Percentiles rank a stretch among this genome's conserved stretches.
These are phyloP conservation scores for Alternaria ventricosa DNA, from an alignment of 2,329 filamentous ascomycete species.

Conservation along the genomic window DNA sequence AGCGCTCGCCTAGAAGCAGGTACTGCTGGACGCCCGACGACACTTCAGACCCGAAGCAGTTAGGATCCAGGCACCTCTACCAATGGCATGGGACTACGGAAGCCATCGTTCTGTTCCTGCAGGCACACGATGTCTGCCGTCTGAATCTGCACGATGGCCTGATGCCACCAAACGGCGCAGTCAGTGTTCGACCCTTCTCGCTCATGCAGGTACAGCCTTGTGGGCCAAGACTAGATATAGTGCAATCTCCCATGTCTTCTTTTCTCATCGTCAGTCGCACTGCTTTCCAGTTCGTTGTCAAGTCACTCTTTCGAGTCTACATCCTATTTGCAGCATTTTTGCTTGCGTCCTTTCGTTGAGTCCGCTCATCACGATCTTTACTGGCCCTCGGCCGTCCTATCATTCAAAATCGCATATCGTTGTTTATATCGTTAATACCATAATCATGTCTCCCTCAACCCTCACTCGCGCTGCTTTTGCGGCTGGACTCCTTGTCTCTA, in stretches of 20 bases:
- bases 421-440: slow-evolving; percentile 28
- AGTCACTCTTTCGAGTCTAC: slow-evolving; percentile 40
- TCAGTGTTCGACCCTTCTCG: slow-evolving; percentile 19
- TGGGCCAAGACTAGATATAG: slow-evolving; percentile 27
- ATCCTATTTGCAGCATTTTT: slow-evolving; percentile 46
- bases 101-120: slow-evolving; percentile 30
- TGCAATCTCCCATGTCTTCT: slow-evolving; percentile 39
- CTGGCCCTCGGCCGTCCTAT: slow-evolving; percentile 50
- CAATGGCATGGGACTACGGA: slow-evolving; percentile 15
- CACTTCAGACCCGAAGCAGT: slow-evolving; percentile 14
- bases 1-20: slow-evolving; percentile 23
- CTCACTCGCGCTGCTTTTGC: slow-evolving; percentile 42
- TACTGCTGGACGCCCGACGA: slow-evolving; percentile 23
- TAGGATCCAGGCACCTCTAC: slow-evolving; percentile 22
- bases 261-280: slow-evolving; percentile 26
- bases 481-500: slow-evolving; percentile 44
- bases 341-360: slow-evolving; percentile 65
- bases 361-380: slow-evolving; percentile 48
- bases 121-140: slow-evolving; percentile 27
- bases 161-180: slow-evolving; percentile 31
- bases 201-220: slow-evolving; percentile 36
- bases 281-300: slow-evolving; percentile 26
- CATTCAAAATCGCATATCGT: slow-evolving; percentile 36
- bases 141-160: slow-evolving; percentile 27
- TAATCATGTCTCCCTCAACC: slow-evolving; percentile 47